Percentiles rank a stretch among this genome's conserved stretches.
Evolutionary conservation across 371 early-diverging fungal species (phyloP).

Genomic region (Mucor ambiguus): DNA sequence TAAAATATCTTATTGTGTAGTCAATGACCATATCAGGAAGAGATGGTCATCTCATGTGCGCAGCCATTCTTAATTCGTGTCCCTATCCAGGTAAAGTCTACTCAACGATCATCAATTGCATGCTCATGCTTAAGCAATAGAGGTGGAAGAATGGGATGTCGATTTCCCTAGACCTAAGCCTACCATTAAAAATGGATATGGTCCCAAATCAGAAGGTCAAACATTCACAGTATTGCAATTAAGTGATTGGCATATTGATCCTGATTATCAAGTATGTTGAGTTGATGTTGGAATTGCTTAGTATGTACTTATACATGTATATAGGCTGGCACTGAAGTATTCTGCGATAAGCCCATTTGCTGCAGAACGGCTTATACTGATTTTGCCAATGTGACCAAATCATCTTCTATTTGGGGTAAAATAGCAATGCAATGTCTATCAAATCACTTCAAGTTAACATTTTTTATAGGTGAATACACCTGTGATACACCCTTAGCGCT

Average conservation of each 20-base stretch:
- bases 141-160: constrained; percentile 38
- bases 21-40: constrained; percentile 50
- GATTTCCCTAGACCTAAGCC: constrained; percentile 58
- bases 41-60: constrained; percentile 52
- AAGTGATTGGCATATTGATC: constrained; percentile 70
- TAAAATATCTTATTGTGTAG: constrained; percentile 16
- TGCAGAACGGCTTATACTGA: constrained; percentile 54
- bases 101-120: background rate
- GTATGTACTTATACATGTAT: background rate
- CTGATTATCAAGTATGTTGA: constrained; percentile 42
- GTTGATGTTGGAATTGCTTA: background rate
- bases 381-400: constrained; percentile 36
- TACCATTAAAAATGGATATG: constrained; percentile 4
- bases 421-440: background rate
- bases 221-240: constrained; percentile 57
- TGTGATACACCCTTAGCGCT: constrained; percentile 56
- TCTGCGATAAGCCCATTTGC: constrained; percentile 58
- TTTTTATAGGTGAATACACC: constrained; percentile 6
- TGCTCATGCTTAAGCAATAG: constrained; percentile 9
- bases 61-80: constrained; percentile 45
- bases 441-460: background rate
- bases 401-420: constrained; percentile 48
- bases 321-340: constrained; percentile 53
- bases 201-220: constrained; percentile 31
- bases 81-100: constrained; percentile 45